These are phyloP conservation scores for Dipodascus albidus DNA, from an alignment of 805 yeast genomes.

Conservation along the genomic window DNA sequence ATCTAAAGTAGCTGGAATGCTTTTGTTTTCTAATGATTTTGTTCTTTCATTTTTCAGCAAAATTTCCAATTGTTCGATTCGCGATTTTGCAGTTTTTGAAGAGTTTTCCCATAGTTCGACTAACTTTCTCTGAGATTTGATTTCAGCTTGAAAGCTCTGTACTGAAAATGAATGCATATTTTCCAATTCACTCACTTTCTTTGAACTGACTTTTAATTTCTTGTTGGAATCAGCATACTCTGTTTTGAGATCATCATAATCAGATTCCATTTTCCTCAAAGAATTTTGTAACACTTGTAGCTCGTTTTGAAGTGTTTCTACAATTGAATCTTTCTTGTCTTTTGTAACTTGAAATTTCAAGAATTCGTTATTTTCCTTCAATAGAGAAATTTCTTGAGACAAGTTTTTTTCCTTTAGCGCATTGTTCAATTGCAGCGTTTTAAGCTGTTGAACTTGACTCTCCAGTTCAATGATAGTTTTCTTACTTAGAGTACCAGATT, in stretches of 20 bases:
- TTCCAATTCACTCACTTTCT: constrained; percentile 36
- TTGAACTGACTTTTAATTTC: constrained; percentile 32
- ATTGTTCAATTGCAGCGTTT: constrained; percentile 18
- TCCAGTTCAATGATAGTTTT: constrained; percentile 30
- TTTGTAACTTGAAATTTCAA: constrained; percentile 30
- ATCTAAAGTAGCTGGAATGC: constrained; percentile 4
- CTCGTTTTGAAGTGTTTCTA: constrained; percentile 25
- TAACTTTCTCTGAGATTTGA: constrained; percentile 50
- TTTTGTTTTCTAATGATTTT: constrained; percentile 6
- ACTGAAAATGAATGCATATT: constrained; percentile 33
- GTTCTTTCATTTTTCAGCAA: constrained; percentile 33
- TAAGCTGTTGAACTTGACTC: constrained; percentile 27
- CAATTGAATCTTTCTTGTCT: constrained; percentile 22
- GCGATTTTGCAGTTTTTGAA: constrained; percentile 37
- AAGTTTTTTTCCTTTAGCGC: constrained; percentile 28
- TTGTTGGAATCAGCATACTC: constrained; percentile 29
- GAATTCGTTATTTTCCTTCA: constrained; percentile 32
- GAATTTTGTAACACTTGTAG: constrained; percentile 24
- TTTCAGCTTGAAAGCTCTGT: constrained; percentile 43
- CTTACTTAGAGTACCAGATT: constrained; percentile 29
- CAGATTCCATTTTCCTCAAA: constrained; percentile 14
- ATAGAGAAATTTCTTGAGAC: constrained; percentile 32
- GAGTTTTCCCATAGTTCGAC: constrained; percentile 45
- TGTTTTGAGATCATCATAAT: constrained; percentile 17
- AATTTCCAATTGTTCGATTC: constrained; percentile 39